A percentile compares a stretch with the other conserved stretches of the same genome.
Evolutionary conservation across 805 yeast genomes (phyloP).

Genomic region (Jamesozyma lodderae): DNA sequence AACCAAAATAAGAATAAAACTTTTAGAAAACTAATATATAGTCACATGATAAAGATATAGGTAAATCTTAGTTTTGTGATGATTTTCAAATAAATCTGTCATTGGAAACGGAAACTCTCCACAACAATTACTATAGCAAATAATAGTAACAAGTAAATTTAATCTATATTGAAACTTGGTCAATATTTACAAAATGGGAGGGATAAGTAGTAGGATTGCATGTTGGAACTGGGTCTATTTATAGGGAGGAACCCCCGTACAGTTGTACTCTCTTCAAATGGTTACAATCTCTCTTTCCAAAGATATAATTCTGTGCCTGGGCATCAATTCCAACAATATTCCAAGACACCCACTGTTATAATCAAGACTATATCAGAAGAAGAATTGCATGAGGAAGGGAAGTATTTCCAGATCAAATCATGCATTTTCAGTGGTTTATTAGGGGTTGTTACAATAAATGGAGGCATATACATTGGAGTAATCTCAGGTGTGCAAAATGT

Average conservation of each 20-base stretch:
- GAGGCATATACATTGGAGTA: conserved; percentile 47
- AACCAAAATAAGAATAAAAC: no score
- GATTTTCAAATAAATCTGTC: no score
- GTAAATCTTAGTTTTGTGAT: no score
- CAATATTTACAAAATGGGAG: no score
- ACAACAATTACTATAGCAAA: no score
- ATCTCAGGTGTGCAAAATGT: conserved; percentile 45
- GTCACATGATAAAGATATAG: no score
- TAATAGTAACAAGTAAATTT: no score
- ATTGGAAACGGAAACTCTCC: no score
- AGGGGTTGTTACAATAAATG: conserved; percentile 51
- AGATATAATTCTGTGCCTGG: conserved; percentile 15
- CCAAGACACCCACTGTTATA: conserved; percentile 30
- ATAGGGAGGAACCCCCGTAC: conserved; percentile 60
- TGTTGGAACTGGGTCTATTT: conserved; percentile 29
- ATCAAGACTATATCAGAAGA: conserved; percentile 46
- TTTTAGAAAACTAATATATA: no score
- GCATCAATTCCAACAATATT: conserved; percentile 13
- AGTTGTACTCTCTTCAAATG: conserved; percentile 52
- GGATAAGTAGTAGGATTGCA: not conserved
- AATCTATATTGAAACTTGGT: no score
- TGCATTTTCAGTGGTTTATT: conserved; percentile 44
- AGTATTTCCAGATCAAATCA: conserved; percentile 34
- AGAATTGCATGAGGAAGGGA: conserved; percentile 28
- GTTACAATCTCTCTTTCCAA: conserved; percentile 52